Percentiles rank a stretch among this genome's conserved stretches.
These are phyloP conservation scores for Leccinum rimulosum DNA, from an alignment of 768 basidiomycete species.

Conservation along the genomic window DNA sequence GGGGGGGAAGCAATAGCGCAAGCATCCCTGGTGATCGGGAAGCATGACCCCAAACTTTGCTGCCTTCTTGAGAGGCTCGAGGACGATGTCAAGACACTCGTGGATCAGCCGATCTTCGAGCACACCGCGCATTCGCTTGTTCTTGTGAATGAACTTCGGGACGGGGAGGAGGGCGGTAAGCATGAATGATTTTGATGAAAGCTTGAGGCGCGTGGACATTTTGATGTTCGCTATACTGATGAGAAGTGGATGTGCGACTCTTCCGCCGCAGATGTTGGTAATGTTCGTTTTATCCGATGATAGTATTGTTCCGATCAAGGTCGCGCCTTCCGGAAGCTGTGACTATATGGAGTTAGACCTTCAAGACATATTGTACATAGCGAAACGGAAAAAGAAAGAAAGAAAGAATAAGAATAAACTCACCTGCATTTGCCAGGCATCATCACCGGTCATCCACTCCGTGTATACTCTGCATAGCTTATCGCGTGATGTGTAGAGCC, in stretches of 20 bases:
- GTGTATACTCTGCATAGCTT: neutral
- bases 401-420: neutral
- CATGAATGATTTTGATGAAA: neutral
- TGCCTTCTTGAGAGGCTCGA: neutral
- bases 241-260: neutral
- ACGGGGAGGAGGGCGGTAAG: neutral
- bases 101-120: neutral
- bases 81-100: neutral
- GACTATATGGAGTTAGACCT: neutral
- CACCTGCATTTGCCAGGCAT: neutral
- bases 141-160: neutral
- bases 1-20: neutral
- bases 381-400: neutral
- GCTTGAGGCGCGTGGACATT: neutral
- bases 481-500: neutral
- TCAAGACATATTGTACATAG: neutral
- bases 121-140: neutral
- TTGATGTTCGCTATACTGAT: neutral
- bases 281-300: neutral
- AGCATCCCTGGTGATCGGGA: neutral
- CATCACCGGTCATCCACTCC: neutral
- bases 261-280: neutral
- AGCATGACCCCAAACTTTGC: neutral
- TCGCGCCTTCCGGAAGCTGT: neutral
- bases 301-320: neutral